Evolutionary conservation across 192 early-diverging fungal genomes (phyloP), one percentile per base, ranked within the genome.

Genomic region (Entophlyctis helioformis): DNA sequence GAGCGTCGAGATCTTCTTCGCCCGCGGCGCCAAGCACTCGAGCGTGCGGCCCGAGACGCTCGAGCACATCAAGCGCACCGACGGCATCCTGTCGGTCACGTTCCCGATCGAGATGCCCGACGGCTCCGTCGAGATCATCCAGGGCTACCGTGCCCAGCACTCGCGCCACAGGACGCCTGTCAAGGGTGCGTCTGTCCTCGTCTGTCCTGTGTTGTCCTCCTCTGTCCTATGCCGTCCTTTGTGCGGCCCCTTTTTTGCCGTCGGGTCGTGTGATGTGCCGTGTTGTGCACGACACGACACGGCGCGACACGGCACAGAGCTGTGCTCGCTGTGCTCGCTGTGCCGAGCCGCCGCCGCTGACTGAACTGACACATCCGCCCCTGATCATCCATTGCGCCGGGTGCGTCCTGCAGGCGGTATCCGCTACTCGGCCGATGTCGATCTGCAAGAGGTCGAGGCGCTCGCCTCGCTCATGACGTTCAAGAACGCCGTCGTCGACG

Each of bases 401-500:
- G n/a, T n/a, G n/a, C n/a, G n/a, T n/a, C n/a, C n/a, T n/a, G n/a
- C 29, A 31, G 85, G 85, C 42, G 85, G 85, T 42, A 87, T 87
- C 51, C 82, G 85, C 27, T 87, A 72, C 64, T 77, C 82, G 28
- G 69, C 74, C 2, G 82, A 75, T 35, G 85, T 87, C 22, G 83
- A 87, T 53, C 56, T 85, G 31, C 80, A 87, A 36, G 85, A 87
- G 46, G 85, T 87, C 18, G 78, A 83, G 57, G 85, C 85, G 8
- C 69, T 87, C 39, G 82, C 85, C 15, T 76, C 83, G 9, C 62
- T 87, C 39, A 87, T 87, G 85, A 85, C 85, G 28, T 87, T 72
- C 66, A 87, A 87, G 66, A 85, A 83, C 53, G 85, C 85, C 28
- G 81, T 85, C 12, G 83, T 87, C 19, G 84, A 87, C 53, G 85